Base-by-base conservation (phyloP, 2,329 filamentous ascomycete genomes). In the Herpotrichia juniperi region DNA sequence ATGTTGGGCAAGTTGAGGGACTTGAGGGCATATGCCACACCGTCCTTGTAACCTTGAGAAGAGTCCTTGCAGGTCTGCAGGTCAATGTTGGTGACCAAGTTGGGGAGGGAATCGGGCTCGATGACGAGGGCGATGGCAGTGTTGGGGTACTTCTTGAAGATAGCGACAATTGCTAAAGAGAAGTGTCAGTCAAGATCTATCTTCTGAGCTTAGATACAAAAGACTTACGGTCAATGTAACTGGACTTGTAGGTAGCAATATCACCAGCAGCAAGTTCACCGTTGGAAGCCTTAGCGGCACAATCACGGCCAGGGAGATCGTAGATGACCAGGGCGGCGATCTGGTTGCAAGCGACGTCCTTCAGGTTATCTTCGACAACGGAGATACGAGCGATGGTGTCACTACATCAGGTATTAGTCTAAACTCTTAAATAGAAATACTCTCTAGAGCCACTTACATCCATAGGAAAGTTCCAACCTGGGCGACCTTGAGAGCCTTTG, bases 261-360 rank as follows among this genome's bases (percentile, higher is more conserved):
- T 81, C 74, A 44, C 81, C 73, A 59, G 84, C 75, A 53, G 81
- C 83, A 57, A 84, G 81, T 72, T 87, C 85, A 62, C 85, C 85
- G 67, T 87, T 87, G 62, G 84, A 87, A 26, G 85, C 84, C 67
- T 84, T 79, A 46, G 85, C 85, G 28, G 85, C 82, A 62, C 85
- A 87, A 66, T 87, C 85, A 73, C 85, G 83, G 58, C 85, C 84
- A 43, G 85, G 85, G 14, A 87, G 76, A 67, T 87, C 83, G 70
- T 87, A 87, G 64, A 87, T 82, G 59, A 87, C 84, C 48, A 87
- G 79, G 17, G 75, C 77, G 28, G 78, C 80, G 19, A 81, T 78
- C 58, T 79, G 76, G 53, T 64, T 74, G 35, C 80, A 80, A 24
- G 78, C 77, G 39, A 78, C 78, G 37, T 72, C 72, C 58, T 82